Evolutionary conservation across 495 filamentous ascomycete genomes (phyloP).

Genomic region (Copromyces sp.): DNA sequence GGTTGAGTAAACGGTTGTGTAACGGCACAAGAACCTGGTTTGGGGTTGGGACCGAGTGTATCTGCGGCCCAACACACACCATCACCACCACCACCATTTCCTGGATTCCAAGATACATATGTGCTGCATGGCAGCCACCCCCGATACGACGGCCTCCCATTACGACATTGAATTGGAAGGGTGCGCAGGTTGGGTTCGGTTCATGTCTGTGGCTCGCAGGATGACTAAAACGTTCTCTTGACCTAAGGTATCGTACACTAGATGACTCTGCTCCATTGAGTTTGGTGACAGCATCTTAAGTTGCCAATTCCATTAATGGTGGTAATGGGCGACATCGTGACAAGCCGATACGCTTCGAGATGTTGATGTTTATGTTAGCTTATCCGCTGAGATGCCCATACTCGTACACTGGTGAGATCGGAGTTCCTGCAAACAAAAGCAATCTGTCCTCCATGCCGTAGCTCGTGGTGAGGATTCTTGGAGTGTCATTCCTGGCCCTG

Average conservation of each 20-base stretch:
- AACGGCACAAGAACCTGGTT: not conserved
- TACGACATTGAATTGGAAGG: not conserved
- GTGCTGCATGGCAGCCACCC: not conserved
- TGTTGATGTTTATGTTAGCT: not conserved
- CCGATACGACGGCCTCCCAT: not conserved
- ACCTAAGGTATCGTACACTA: not conserved
- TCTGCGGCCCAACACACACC: not conserved
- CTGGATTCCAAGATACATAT: not conserved
- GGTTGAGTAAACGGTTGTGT: not conserved
- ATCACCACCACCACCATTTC: not conserved
- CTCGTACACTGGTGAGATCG: not conserved
- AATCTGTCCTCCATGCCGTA: not conserved
- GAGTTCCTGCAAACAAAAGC: not conserved
- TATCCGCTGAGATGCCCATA: not conserved
- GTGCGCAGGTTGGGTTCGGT: not conserved
- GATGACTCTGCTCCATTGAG: not conserved
- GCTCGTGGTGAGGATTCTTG: not conserved
- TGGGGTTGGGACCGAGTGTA: not conserved
- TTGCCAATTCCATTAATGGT: not conserved
- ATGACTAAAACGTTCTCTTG: not conserved
- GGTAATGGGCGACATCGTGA: not conserved
- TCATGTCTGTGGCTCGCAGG: not conserved
- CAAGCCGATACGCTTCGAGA: not conserved
- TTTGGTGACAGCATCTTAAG: too few species aligned
- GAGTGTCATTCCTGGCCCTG: not conserved